Percentiles rank a stretch among this genome's conserved stretches.
Evolutionary conservation across 2,329 filamentous ascomycete genomes (phyloP).

Genomic region (Xylaria sp.): DNA sequence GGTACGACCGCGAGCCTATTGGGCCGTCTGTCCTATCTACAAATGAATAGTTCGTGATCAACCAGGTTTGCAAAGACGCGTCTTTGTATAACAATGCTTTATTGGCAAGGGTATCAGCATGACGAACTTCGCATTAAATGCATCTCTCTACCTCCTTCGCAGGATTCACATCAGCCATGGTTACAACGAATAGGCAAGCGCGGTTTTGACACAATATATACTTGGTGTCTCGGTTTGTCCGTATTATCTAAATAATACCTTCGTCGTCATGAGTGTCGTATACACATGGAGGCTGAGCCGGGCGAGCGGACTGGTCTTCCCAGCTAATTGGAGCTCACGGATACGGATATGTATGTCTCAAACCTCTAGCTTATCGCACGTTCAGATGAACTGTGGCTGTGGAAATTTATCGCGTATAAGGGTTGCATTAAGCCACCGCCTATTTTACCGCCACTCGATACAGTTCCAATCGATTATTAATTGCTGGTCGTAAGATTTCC

Average conservation of each 20-base stretch:
- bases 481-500: neutral
- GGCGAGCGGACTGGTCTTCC: no score
- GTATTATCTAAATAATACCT: neutral
- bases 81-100: no score
- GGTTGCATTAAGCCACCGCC: conserved; percentile 5
- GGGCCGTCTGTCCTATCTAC: no score
- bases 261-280: neutral
- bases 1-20: no score
- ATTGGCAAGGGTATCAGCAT: no score
- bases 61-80: no score
- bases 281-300: neutral
- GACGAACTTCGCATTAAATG: no score
- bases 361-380: neutral
- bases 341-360: neutral
- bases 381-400: conserved; percentile 5
- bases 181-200: no score
- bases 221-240: neutral
- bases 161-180: no score
- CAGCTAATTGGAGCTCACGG: conserved; percentile 8
- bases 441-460: neutral
- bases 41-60: no score
- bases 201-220: no score
- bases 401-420: neutral
- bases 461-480: neutral
- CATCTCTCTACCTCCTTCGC: no score